Evolutionary conservation across 139 green algal genomes (phyloP).

Genomic region (Tetratostichococcus sp.): DNA sequence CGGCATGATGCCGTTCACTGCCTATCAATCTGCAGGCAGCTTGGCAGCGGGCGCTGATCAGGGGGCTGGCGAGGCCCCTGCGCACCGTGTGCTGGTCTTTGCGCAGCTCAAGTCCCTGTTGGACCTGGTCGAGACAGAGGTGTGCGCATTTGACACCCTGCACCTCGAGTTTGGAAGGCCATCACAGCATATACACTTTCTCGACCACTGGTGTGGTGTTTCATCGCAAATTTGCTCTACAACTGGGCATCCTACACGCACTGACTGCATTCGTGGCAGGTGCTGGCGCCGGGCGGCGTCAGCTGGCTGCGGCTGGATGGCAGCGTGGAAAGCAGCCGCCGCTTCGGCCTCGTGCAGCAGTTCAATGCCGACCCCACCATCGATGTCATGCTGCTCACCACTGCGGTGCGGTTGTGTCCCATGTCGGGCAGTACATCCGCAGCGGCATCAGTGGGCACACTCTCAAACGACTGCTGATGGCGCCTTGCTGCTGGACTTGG

Average conservation of each 20-base stretch:
- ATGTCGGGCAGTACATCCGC: no score
- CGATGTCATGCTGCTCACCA: slow-evolving; percentile 95
- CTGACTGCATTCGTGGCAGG: not conserved
- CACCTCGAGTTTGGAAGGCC: no score
- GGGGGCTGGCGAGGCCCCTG: not conserved
- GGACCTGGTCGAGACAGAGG: slow-evolving; percentile 81
- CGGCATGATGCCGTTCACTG: no score
- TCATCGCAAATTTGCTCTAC: no score
- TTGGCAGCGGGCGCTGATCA: slow-evolving; percentile 3
- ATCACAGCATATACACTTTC: no score
- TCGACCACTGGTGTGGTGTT: no score
- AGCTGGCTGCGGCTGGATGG: slow-evolving; percentile 89
- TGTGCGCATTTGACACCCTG: slow-evolving; percentile 34
- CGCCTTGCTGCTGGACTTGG: no score
- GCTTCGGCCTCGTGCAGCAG: slow-evolving; percentile 75
- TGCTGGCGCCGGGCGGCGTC: slow-evolving; percentile 59
- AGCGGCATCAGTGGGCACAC: no score
- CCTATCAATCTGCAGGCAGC: no score
- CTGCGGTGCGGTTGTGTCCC: slow-evolving; percentile 18
- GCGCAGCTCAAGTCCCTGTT: slow-evolving; percentile 87
- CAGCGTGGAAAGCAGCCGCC: slow-evolving; percentile 56
- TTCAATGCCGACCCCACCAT: slow-evolving; percentile 99
- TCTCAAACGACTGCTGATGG: no score
- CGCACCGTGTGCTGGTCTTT: slow-evolving; percentile 94
- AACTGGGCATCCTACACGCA: no score